Base-by-base conservation (phyloP, 2,329 filamentous ascomycete species). In the Fusarium brevicatenulatum region DNA sequence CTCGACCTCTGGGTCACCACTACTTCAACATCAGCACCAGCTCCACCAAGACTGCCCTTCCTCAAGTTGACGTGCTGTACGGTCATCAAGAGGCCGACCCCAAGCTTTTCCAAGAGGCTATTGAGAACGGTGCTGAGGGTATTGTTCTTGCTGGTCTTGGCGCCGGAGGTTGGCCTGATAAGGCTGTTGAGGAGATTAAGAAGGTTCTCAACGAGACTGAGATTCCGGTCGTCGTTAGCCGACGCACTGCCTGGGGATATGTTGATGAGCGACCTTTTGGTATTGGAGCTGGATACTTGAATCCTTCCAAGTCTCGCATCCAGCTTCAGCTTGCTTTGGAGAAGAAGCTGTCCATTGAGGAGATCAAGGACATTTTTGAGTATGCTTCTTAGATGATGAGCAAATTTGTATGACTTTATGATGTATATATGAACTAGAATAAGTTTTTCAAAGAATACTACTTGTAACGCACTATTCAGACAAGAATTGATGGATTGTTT, bases 101-200 rank as follows among this genome's bases (percentile, higher is more conserved):
- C 4, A 76, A 77, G 21, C 80, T 89, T 2, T 83, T 88, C 50
- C 77, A 81, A 28, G 82, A 85, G 0, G 85, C 87, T 2, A 82
- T 87, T 10, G 80, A 79, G 0, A 80, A 78, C 6, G 88, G 88
- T 0, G 87, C 87, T 0, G 76, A 86, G 67, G 88, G 88, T 0
- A 82, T 91, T 9, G 86, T 90, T 0, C 84, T 86, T 11, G 88
- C 87, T 0, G 88, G 87, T 21, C 83, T 87, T 37, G 88, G 88
- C 2, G 86, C 86, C 1, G 88, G 88, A 9, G 84, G 85, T 0
- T 84, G 86, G 80, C 83, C 82, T 1, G 76, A 77, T 0, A 73
- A 76, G 9, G 85, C 84, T 7, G 68, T 72, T 4, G 60, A 77
- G 9, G 84, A 81, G 7, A 81, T 88, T 2, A 78, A 85, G 49